phyloP scores from a whole-genome alignment of 805 yeast species.

The Metschnikowia lochheadii region DNA sequence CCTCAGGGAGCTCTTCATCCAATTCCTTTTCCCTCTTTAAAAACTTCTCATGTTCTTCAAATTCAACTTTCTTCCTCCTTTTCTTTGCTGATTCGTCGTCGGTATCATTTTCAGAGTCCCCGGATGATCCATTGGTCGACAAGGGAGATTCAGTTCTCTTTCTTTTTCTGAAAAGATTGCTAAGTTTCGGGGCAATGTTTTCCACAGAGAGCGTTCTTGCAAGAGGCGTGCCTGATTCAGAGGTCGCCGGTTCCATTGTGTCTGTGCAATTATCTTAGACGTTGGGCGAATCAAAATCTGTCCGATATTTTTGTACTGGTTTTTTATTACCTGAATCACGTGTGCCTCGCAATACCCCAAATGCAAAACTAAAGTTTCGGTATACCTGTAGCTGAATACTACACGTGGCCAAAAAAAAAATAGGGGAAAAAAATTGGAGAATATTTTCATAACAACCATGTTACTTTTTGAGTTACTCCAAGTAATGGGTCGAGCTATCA shows the following conservation, averaged over 20 bases:
- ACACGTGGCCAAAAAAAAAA: neutral
- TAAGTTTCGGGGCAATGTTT: slow-evolving; percentile 34
- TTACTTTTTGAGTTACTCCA: too few species aligned
- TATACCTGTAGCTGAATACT: neutral
- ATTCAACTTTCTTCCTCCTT: slow-evolving; percentile 23
- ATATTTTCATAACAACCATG: too few species aligned
- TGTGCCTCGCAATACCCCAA: slow-evolving; percentile 3
- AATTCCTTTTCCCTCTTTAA: slow-evolving; percentile 52
- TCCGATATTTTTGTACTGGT: slow-evolving; percentile 2
- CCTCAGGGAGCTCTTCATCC: slow-evolving; percentile 63
- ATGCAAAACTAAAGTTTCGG: neutral
- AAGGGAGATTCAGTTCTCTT: slow-evolving; percentile 15
- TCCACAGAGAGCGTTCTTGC: slow-evolving; percentile 39
- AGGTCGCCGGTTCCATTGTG: slow-evolving; percentile 8
- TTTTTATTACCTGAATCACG: slow-evolving; percentile 5
- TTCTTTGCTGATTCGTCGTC: slow-evolving; percentile 10
- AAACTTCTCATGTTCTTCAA: slow-evolving; percentile 27
- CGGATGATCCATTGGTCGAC: slow-evolving; percentile 8
- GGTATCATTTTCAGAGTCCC: slow-evolving; percentile 9
- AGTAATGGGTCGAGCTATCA: too few species aligned
- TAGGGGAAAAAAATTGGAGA: neutral
- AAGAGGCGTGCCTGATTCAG: slow-evolving; percentile 16
- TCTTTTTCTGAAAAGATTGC: slow-evolving; percentile 24
- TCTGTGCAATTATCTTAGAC: neutral
- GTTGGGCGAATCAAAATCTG: slow-evolving; percentile 1